These are phyloP conservation scores for Debaryomyces sp. DNA, from an alignment of 1,139 yeast species.

Conservation along the genomic window DNA sequence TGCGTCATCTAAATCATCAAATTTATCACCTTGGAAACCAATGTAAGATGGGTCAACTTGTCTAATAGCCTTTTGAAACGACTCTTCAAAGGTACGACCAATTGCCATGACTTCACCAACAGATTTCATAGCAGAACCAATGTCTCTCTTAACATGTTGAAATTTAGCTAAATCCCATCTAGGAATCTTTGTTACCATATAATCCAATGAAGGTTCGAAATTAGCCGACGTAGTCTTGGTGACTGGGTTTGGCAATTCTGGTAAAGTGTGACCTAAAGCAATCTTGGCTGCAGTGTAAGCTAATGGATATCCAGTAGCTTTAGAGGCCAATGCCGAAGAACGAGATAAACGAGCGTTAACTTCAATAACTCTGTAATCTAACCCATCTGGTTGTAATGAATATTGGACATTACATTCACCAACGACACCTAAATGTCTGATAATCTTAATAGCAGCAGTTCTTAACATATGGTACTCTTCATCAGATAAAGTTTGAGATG, in stretches of 20 bases:
- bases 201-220: conserved; percentile 96
- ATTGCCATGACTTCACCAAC: conserved; percentile 99
- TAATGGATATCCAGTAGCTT: conserved; percentile 97
- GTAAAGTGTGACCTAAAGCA: conserved; percentile 91
- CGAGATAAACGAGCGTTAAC: conserved; percentile 97
- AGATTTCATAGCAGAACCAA: conserved; percentile 97
- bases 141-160: conserved; percentile 89
- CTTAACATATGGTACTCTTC: conserved; percentile 98
- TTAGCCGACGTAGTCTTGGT: conserved; percentile 95
- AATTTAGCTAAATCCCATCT: conserved; percentile 97
- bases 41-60: conserved; percentile 90
- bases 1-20: conserved; percentile 77
- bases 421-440: conserved; percentile 96
- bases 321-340: conserved; percentile 96
- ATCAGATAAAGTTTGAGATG: conserved; percentile 95
- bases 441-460: conserved; percentile 94
- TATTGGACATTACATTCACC: conserved; percentile 99
- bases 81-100: conserved; percentile 96
- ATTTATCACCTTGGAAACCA: conserved; percentile 91
- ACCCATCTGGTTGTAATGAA: conserved; percentile 92
- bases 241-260: conserved; percentile 94
- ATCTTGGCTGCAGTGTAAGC: conserved; percentile 99
- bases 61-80: conserved; percentile 96
- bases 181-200: conserved; percentile 95
- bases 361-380: conserved; percentile 95